Percentiles rank a stretch among this genome's conserved stretches.
Conservation (phyloP, 176 grass and related monocot species). For the Zoysia pacifica region DNA sequence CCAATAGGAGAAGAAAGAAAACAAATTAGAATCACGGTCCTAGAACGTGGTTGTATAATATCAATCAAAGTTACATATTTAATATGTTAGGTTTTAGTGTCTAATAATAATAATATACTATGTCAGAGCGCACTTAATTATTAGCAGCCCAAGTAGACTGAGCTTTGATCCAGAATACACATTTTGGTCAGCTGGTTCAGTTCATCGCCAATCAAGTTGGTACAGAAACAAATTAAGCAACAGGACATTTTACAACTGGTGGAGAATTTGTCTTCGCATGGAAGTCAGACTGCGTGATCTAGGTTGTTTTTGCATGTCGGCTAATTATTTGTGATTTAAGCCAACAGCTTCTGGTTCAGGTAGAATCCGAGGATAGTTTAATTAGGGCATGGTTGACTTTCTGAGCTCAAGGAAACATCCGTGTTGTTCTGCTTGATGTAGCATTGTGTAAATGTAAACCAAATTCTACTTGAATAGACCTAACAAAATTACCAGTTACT, state of each 20-base stretch:
- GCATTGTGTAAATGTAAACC: neutral
- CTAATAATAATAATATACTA: too few relatives aligned
- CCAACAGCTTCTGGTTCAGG: conserved; percentile 26
- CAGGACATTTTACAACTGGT: neutral
- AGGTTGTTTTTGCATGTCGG: neutral
- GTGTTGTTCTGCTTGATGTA: neutral
- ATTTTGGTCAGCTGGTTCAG: neutral
- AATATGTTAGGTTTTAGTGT: neutral
- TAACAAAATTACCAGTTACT: neutral
- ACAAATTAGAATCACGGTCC: too few relatives aligned
- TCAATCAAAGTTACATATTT: neutral
- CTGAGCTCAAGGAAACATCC: neutral
- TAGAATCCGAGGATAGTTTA: conserved; percentile 17
- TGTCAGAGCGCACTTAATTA: too few relatives aligned
- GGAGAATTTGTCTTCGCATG: conserved; percentile 9
- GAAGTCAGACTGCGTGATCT: conserved; percentile 22
- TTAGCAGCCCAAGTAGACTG: neutral
- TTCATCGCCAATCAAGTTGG: neutral
- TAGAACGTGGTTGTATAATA: neutral
- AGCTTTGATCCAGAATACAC: neutral
- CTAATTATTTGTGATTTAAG: neutral
- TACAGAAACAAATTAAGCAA: too few relatives aligned
- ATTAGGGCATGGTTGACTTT: conserved; percentile 19
- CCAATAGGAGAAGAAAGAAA: neutral
- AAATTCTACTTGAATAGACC: neutral